Evolutionary conservation across 2,329 filamentous ascomycete genomes (phyloP), one percentile per base, ranked within the genome.

Genomic region (Fusarium sp.): DNA sequence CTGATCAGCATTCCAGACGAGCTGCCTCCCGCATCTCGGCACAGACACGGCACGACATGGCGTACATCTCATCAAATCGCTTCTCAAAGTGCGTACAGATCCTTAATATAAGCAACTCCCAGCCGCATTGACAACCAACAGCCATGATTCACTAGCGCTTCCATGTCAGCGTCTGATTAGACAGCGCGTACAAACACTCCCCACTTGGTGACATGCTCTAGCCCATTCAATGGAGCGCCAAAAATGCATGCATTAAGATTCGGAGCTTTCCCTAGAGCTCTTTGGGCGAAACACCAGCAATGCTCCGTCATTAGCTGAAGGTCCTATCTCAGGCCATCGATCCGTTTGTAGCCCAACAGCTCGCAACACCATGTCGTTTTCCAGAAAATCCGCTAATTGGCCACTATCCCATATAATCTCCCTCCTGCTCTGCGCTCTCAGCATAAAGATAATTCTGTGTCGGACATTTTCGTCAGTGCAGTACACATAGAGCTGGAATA

Each of bases 351-450:
- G 5, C 3, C 65, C 62, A 11, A 51, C 28, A 8, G 39, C 62
- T 14, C 65, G 8, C 17, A 44, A 24, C 15, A 28, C 41, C 62
- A 67, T 39, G 4, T 67, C 65, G 5, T n/a, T 67, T 0, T 67
- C 65, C 3, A 67, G 9, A 24, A 67, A 67, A 2, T 67, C 65
- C 6, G 65, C 65, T 5, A 67, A n/a, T 3, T 67, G 26, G 0
- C 32, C n/a, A 36, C 65, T 67, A 1, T 67, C 65, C 65, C 65
- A 67, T 0, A 67, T 36, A 1, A 67, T 67, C 52, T 67, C 65
- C 14, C 65, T 67, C 32, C 65, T 24, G n/a, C n/a, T 15, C 5
- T 60, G 51, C 2, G 17, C 26, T 4, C 65, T 39, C 4, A 67
- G 1, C 32, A 67, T 18, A 0, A 12, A 28, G 4, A 67, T 67